phyloP scores from a whole-genome alignment of 495 filamentous ascomycete species.

The Trichocladium antarcticum region DNA sequence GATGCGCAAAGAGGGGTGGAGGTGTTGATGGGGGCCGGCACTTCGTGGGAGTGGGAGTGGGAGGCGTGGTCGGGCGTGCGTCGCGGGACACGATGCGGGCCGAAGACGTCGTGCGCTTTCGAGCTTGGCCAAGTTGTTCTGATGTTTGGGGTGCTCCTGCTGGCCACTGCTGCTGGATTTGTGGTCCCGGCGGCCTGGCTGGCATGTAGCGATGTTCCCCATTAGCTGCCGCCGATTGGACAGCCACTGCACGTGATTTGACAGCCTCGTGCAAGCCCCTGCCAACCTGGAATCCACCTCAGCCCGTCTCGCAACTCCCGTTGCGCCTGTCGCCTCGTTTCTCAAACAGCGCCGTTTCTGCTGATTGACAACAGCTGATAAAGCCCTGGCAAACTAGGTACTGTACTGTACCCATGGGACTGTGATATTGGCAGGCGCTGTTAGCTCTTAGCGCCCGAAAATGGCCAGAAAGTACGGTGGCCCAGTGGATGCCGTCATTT shows the following conservation, averaged over 20 bases:
- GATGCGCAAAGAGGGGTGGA: not conserved
- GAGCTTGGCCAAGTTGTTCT: slow-evolving; percentile 14
- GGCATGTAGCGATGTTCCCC: not conserved
- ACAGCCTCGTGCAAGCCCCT: slow-evolving; percentile 10
- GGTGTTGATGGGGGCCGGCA: not conserved
- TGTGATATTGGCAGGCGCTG: no score
- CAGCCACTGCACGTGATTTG: slow-evolving; percentile 12
- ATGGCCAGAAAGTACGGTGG: no score
- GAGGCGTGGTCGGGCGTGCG: not conserved
- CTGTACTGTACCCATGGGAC: no score
- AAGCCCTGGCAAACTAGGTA: no score
- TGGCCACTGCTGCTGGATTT: slow-evolving; percentile 5
- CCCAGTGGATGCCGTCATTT: no score
- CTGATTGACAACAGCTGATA: no score
- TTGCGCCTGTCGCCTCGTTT: no score
- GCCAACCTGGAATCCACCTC: no score
- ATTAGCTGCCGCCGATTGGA: slow-evolving; percentile 5
- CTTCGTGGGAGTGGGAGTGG: not conserved
- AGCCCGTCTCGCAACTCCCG: no score
- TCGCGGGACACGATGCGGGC: slow-evolving; percentile 8
- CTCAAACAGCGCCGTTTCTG: no score
- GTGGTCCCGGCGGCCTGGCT: slow-evolving; percentile 13
- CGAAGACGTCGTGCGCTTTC: slow-evolving; percentile 6
- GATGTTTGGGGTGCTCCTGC: slow-evolving; percentile 7
- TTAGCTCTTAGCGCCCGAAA: no score